A percentile compares a stretch with the other conserved stretches of the same genome.
phyloP scores from a whole-genome alignment of 1,284 basidiomycete species.

The Pseudozyma tsukubaensis region DNA sequence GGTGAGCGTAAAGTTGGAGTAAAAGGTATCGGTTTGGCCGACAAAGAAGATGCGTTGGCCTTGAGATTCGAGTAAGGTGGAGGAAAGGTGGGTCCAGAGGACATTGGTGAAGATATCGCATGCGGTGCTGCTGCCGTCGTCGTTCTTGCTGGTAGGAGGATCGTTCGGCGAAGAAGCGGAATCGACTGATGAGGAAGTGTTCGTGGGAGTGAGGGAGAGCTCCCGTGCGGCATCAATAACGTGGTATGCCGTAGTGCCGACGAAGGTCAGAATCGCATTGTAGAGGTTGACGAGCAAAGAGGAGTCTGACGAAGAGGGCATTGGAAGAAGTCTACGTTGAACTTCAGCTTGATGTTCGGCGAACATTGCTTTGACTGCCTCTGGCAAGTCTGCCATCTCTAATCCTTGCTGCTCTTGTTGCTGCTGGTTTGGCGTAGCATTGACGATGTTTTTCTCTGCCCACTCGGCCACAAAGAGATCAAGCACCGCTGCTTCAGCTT shows the following conservation, averaged over 20 bases:
- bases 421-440: not conserved
- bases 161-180: too few relatives aligned
- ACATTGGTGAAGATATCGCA: conserved; percentile 73
- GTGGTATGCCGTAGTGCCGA: conserved; percentile 76
- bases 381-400: conserved; percentile 2
- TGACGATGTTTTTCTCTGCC: conserved; percentile 27
- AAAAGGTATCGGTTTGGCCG: conserved; percentile 88
- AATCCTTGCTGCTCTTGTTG: not conserved
- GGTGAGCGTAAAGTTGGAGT: conserved; percentile 81
- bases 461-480: conserved; percentile 37
- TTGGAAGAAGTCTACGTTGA: conserved; percentile 70
- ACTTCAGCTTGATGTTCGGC: conserved; percentile 74
- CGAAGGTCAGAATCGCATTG: conserved; percentile 82
- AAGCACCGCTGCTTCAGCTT: conserved; percentile 50
- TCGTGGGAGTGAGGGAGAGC: conserved; percentile 7
- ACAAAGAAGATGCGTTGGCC: conserved; percentile 85
- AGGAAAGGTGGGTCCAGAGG: conserved; percentile 85
- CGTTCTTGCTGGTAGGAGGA: not conserved
- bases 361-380: conserved; percentile 73
- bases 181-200: not conserved
- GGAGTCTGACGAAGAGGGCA: not conserved
- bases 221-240: conserved; percentile 82
- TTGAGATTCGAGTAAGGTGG: conserved; percentile 80
- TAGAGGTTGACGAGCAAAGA: conserved; percentile 76
- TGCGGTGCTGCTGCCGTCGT: not conserved